A percentile compares a stretch with the other conserved stretches of the same genome.
These are phyloP conservation scores for Cylindrotheca closterium DNA, from an alignment of 108 stramenopile species.

Conservation along the genomic window DNA sequence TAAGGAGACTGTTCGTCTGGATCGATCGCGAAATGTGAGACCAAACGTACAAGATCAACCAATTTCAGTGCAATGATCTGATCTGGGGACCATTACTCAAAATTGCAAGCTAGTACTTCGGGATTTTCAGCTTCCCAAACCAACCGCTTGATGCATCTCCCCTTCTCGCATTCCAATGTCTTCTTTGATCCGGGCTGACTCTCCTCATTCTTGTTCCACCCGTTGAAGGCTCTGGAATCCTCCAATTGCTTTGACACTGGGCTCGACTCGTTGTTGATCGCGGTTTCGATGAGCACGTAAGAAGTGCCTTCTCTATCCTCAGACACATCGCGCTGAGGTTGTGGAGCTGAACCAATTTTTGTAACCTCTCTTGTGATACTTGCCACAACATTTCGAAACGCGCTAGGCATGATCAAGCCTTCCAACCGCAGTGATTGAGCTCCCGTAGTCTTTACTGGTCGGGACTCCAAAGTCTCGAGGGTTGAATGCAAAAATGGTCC, in stretches of 20 bases:
- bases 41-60: no score
- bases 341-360: background rate
- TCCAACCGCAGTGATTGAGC: conserved; percentile 19
- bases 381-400: conserved; percentile 29
- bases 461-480: conserved; percentile 33
- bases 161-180: conserved; percentile 12
- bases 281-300: background rate
- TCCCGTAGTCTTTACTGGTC: conserved; percentile 5
- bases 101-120: conserved; percentile 32
- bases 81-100: no score
- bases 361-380: background rate
- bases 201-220: conserved; percentile 2
- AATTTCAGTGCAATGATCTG: no score
- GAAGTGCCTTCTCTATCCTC: background rate
- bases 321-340: background rate
- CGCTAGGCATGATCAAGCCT: conserved; percentile 59
- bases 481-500: conserved; percentile 54
- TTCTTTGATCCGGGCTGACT: background rate
- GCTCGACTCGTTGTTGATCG: background rate
- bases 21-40: no score
- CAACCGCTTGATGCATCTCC: conserved; percentile 16
- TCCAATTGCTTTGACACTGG: background rate
- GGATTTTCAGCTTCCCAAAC: conserved; percentile 30
- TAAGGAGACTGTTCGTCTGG: no score
- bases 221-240: background rate